phyloP scores from a whole-genome alignment of 129 eudicot species.

The Heracleum sosnowskyi region DNA sequence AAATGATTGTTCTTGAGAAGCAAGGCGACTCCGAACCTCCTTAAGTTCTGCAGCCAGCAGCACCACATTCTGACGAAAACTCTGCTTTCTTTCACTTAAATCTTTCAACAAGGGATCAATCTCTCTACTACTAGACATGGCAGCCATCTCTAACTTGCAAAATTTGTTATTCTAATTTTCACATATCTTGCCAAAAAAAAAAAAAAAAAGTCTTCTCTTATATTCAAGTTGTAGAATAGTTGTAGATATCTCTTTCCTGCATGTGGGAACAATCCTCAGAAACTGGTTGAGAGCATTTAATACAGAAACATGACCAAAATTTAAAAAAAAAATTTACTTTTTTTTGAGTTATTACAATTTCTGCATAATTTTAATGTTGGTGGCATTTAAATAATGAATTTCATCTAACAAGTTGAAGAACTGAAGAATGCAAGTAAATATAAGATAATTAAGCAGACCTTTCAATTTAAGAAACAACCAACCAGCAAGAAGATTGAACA shows the following conservation, averaged over 20 bases:
- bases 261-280: not conserved
- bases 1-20: slow-evolving; percentile 30
- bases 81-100: slow-evolving; percentile 47
- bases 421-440: not conserved
- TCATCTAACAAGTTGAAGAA: not conserved
- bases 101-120: slow-evolving; percentile 22
- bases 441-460: not conserved
- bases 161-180: not conserved
- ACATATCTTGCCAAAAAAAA: not conserved
- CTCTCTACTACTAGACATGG: slow-evolving; percentile 3
- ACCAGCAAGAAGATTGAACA: not conserved
- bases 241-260: not conserved
- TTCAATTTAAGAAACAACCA: not conserved
- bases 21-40: slow-evolving; percentile 48
- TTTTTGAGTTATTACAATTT: not conserved
- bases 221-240: not conserved
- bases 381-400: not conserved
- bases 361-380: not conserved
- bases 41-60: slow-evolving; percentile 51
- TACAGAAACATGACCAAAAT: not conserved
- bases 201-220: not conserved
- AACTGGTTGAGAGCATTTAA: not conserved
- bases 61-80: slow-evolving; percentile 44
- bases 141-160: not conserved
- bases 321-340: not conserved